Base-by-base conservation (phyloP, 1,139 yeast genomes). In the Cylindricascospora bacillispora region DNA sequence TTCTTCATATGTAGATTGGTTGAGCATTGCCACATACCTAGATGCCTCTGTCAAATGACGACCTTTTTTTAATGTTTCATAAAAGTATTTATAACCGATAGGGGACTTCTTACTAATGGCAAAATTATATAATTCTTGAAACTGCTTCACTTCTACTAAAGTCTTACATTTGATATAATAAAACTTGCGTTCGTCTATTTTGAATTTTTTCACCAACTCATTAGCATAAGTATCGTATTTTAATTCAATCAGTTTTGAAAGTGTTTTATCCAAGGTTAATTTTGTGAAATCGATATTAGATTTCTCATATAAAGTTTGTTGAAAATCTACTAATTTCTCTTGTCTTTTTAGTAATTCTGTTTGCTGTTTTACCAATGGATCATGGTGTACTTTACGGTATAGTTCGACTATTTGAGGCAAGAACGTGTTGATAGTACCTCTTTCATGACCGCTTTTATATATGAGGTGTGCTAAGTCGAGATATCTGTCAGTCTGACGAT, bases 41-140 rank as follows among this genome's bases (percentile, higher is more conserved):
- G 44, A 41, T 6, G 59, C 56, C 28, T 54, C 56, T 20, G 36
- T 35, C 23, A 39, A 35, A 25, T 41, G 35, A 1, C 45, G 47
- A 13, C 34, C 34, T 18, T 35, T 38, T 21, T 27, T 35, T 14
- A 50, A 30, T 23, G 45, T 42, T 14, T 40, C 37, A 34, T 36
- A 78, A 40, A 83, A 73, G 2, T 77, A 73, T 38, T 65, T 66
- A 40, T 75, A 79, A 0, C 92, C 92, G 33, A 83, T 78, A 0
- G 86, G 83, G 1, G 92, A 68, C 42, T 69, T 73, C 33, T 65
- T 63, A 6, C 65, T 52, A 2, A 49, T 54, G 0, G 68, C 61
- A 45, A 70, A 62, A 23, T 60, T 56, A 38, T 57, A 69, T 22
- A 86, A 53, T 28, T 70, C 73, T 17, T 74, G 80, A 61, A 79